Evolutionary conservation across 2,329 filamentous ascomycete species (phyloP).

Genomic region (Neopestalotiopsis sp.): DNA sequence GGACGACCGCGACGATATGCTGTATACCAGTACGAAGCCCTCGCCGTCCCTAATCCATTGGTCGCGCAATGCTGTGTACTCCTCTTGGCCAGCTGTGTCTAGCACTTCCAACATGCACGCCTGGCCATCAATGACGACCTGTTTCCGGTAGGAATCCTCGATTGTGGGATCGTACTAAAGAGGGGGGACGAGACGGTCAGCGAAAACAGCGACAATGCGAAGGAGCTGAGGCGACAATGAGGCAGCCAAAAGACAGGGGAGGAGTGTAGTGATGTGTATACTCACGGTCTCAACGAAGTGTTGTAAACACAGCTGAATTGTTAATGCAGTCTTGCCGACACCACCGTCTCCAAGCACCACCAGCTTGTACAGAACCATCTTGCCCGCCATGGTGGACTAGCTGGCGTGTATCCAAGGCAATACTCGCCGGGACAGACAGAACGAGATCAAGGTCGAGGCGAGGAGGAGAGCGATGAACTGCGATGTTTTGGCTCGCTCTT

Average conservation of each 20-base stretch:
- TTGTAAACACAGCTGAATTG: slow-evolving; percentile 95
- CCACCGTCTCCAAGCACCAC: slow-evolving; percentile 94
- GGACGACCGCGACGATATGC: slow-evolving; percentile 94
- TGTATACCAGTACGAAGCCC: slow-evolving; percentile 97
- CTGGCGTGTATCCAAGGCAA: not conserved
- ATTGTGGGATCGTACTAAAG: slow-evolving; percentile 82
- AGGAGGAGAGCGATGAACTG: not conserved
- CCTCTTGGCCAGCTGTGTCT: slow-evolving; percentile 97
- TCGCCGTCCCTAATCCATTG: slow-evolving; percentile 99
- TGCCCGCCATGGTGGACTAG: slow-evolving; percentile 74
- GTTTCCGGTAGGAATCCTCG: slow-evolving; percentile 86
- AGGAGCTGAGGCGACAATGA: not conserved
- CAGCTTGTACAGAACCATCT: slow-evolving; percentile 95
- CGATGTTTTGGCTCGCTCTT: not conserved
- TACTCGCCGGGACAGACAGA: not conserved
- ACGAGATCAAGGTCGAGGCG: not conserved
- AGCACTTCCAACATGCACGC: slow-evolving; percentile 97
- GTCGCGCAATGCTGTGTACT: slow-evolving; percentile 94
- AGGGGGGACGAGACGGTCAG: slow-evolving; percentile 11
- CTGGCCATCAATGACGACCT: slow-evolving; percentile 91
- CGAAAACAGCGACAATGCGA: not conserved
- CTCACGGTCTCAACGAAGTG: slow-evolving; percentile 94
- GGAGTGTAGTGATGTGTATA: slow-evolving; percentile 24
- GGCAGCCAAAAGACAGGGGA: not conserved
- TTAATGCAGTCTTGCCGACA: slow-evolving; percentile 92